A percentile compares a stretch with the other conserved stretches of the same genome.
phyloP scores from a whole-genome alignment of 2,329 filamentous ascomycete genomes.

The Verticillium longisporum region DNA sequence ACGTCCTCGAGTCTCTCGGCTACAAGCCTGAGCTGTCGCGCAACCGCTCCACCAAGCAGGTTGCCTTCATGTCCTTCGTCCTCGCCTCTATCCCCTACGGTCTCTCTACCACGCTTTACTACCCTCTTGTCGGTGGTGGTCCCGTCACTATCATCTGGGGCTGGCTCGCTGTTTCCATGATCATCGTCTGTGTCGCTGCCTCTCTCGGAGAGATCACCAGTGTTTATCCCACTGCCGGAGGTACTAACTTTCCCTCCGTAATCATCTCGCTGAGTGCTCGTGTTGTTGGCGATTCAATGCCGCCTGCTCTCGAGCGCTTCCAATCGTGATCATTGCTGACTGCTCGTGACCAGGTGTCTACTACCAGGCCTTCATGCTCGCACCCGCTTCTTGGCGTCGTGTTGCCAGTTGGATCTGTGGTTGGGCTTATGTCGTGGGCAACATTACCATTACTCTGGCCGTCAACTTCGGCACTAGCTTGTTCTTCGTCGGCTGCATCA shows the following conservation, averaged over 20 bases:
- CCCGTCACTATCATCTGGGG: conserved; percentile 68
- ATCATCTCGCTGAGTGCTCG: neutral
- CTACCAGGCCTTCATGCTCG: conserved; percentile 72
- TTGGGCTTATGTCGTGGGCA: conserved; percentile 72
- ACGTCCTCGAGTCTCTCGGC: conserved; percentile 56
- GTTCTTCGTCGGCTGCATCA: conserved; percentile 48
- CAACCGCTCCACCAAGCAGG: conserved; percentile 60
- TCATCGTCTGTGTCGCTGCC: conserved; percentile 64
- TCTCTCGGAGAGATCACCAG: conserved; percentile 70
- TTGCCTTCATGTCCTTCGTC: conserved; percentile 72
- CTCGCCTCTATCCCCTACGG: conserved; percentile 70
- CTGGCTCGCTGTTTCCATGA: conserved; percentile 60
- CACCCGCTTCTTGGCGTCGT: conserved; percentile 52
- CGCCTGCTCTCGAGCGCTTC: neutral
- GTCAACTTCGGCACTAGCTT: conserved; percentile 75
- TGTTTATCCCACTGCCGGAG: conserved; percentile 67
- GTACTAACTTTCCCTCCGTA: conserved; percentile 21
- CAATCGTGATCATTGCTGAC: neutral
- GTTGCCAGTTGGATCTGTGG: conserved; percentile 66
- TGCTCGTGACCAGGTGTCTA: conserved; percentile 46
- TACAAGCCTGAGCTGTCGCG: conserved; percentile 60
- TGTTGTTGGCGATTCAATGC: neutral
- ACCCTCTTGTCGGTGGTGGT: conserved; percentile 60
- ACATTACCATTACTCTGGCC: conserved; percentile 77
- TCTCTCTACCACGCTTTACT: conserved; percentile 62